Evolutionary conservation across 2,329 filamentous ascomycete genomes (phyloP).

Genomic region (Fusarium sterilihyphosum): DNA sequence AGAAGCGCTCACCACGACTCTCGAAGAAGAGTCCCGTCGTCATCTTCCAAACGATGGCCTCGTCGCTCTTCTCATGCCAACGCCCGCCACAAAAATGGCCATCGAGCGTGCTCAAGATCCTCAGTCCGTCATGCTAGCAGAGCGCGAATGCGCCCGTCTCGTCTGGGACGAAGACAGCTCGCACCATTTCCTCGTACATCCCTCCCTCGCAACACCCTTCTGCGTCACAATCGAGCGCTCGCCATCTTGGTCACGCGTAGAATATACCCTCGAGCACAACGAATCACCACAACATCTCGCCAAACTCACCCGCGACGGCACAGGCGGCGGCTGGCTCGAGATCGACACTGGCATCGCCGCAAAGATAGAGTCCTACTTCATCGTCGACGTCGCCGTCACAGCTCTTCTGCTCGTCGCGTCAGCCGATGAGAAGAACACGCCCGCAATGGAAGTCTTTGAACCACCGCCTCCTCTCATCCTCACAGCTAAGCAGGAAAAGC

Average conservation of each 20-base stretch:
- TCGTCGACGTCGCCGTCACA: slow-evolving; percentile 70
- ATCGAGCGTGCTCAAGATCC: slow-evolving; percentile 69
- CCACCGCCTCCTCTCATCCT: slow-evolving; percentile 59
- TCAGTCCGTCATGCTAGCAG: slow-evolving; percentile 68
- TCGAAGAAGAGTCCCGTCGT: slow-evolving; percentile 64
- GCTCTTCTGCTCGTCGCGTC: slow-evolving; percentile 69
- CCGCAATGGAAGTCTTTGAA: slow-evolving; percentile 63
- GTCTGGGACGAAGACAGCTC: slow-evolving; percentile 74
- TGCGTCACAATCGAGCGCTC: slow-evolving; percentile 67
- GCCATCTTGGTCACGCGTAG: slow-evolving; percentile 67
- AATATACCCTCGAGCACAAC: slow-evolving; percentile 73
- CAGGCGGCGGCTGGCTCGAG: slow-evolving; percentile 68
- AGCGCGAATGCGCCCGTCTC: slow-evolving; percentile 74
- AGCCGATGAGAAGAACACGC: slow-evolving; percentile 61
- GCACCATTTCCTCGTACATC: slow-evolving; percentile 71
- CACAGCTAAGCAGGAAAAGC: slow-evolving; percentile 39
- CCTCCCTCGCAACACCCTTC: slow-evolving; percentile 70
- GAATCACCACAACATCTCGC: slow-evolving; percentile 70
- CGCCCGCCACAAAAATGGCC: slow-evolving; percentile 70
- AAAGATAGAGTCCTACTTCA: slow-evolving; percentile 68
- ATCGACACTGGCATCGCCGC: slow-evolving; percentile 69
- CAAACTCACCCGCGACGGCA: slow-evolving; percentile 68
- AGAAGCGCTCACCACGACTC: slow-evolving; percentile 66
- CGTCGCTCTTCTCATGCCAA: slow-evolving; percentile 75
- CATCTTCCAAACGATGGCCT: slow-evolving; percentile 69